Base-by-base conservation (phyloP, 306 rosid species). In the Hippophae tibetana region DNA sequence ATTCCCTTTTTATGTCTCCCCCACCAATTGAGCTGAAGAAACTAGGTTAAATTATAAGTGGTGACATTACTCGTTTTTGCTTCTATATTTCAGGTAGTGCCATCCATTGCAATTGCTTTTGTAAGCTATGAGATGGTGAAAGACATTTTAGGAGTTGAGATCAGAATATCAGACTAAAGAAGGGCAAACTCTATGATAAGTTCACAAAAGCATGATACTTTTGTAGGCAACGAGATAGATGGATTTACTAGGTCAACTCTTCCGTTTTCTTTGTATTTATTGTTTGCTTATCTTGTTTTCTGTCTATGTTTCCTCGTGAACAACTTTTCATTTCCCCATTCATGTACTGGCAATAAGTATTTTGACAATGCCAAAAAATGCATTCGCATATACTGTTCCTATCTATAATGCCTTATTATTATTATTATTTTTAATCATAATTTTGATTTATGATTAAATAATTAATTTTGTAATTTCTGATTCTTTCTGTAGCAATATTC, bases 101-200 rank as follows among this genome's bases (percentile, higher is more conserved):
- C 99, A 58, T 92, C 99, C 7, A 92, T 92, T 71, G 93, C 99
- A 43, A 65, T 92, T 55, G 96, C 99, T n/a, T 92, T 92, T 60
- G 99, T 92, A 57, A 52, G 96, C 8, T 92, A 92, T 4, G 99
- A 92, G 82, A 52, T 77, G 89, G 95, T 92, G 82, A 92, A 92
- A 85, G 99, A 92, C 64, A 43, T 92, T 72, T 74, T 92, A 78
- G 99, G 99, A 73, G 99, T 92, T 14, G 99, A 92, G 86, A 80
- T 92, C 77, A 81, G 95, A 66, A 88, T 92, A 76, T 88, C 99
- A 6, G 99, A 92, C 66, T 92, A 66, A 82, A 68, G 71, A 50
- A 56, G 49, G 13, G 64, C 60, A 42, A 50, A 56, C 60, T 63
- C 50, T 44, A 6, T 14, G 54, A 74, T 58, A 74, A 48, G 62